Conservation (phyloP, 2,329 filamentous ascomycete species). For the Diaporthe sp. region DNA sequence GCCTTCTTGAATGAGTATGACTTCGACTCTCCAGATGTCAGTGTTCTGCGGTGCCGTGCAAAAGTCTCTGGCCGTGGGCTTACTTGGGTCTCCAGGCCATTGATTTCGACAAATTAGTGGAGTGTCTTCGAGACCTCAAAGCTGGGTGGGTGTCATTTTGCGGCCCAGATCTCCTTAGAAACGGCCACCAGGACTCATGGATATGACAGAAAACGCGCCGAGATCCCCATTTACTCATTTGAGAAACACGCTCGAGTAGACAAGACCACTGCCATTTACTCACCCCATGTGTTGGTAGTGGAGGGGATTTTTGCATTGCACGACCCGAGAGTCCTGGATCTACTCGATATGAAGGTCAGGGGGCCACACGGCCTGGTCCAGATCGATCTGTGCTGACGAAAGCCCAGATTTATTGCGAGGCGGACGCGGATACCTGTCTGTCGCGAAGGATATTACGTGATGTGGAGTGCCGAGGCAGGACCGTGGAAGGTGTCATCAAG, state of each 20-base stretch:
- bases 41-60: conserved; percentile 34
- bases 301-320: conserved; percentile 97
- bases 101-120: conserved; percentile 90
- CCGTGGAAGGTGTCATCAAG: conserved; percentile 96
- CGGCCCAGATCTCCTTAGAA: background rate
- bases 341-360: conserved; percentile 88
- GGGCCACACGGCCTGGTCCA: background rate
- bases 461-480: conserved; percentile 88
- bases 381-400: background rate
- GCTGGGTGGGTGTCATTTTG: conserved; percentile 77
- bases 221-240: conserved; percentile 97
- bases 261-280: conserved; percentile 91
- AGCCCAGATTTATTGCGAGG: conserved; percentile 89
- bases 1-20: conserved; percentile 95
- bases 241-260: conserved; percentile 86
- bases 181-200: conserved; percentile 35
- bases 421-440: conserved; percentile 93
- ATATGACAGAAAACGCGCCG: conserved; percentile 78
- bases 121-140: conserved; percentile 86
- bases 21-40: conserved; percentile 88
- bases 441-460: conserved; percentile 90
- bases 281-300: conserved; percentile 93
- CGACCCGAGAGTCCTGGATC: conserved; percentile 84
- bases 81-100: conserved; percentile 70
- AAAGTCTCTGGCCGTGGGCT: background rate